A percentile compares a stretch with the other conserved stretches of the same genome.
Conservation (phyloP, 208 protist genomes). For the Novymonas esmeraldas region DNA sequence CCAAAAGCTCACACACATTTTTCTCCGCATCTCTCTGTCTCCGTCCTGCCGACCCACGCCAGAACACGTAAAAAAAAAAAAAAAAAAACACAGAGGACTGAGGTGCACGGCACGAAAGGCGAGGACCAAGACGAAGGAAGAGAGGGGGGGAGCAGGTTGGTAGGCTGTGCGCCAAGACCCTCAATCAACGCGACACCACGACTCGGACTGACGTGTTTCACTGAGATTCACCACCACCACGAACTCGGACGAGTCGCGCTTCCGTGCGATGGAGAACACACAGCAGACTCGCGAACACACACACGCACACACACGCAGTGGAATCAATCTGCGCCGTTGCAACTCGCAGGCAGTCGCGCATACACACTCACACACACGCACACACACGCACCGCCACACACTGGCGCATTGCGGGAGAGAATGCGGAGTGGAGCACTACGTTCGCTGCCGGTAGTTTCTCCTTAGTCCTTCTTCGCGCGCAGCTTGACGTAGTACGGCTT, state of each 20-base stretch:
- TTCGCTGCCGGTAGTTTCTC: no score
- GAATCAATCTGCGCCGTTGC: background rate
- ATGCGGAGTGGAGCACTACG: no score
- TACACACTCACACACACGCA: conserved; percentile 1
- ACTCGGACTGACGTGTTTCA: no score
- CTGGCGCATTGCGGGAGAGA: no score
- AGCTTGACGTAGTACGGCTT: conserved; percentile 78
- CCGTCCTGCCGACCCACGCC: background rate
- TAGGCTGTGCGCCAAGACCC: background rate
- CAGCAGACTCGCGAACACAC: background rate
- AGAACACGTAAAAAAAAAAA: background rate
- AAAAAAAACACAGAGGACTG: background rate
- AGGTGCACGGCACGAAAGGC: background rate
- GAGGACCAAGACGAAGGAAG: background rate
- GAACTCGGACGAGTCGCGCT: no score
- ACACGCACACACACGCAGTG: background rate
- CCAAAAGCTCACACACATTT: no score
- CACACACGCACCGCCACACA: conserved; percentile 10
- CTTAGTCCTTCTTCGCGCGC: conserved; percentile 44
- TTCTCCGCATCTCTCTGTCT: no score
- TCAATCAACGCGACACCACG: background rate
- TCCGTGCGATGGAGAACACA: no score
- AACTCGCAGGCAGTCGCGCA: background rate
- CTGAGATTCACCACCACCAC: no score
- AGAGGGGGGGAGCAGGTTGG: background rate